These are phyloP conservation scores for Persicaria tinctoria DNA, from an alignment of 148 eudicot genomes.

Conservation along the genomic window DNA sequence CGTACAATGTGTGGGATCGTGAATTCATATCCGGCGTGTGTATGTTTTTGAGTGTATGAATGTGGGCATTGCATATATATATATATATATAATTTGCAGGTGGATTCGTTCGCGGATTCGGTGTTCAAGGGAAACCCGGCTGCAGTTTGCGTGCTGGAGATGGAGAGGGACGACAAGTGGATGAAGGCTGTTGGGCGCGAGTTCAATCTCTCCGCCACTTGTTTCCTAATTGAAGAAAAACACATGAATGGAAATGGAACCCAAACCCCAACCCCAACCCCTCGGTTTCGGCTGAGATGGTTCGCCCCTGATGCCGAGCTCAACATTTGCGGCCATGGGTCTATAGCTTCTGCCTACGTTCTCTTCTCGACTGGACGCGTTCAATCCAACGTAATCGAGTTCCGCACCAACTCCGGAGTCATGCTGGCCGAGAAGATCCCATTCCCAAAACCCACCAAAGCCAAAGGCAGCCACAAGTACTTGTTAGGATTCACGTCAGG, in stretches of 20 bases:
- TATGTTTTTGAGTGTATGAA: not conserved
- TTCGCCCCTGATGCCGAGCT: conserved; percentile 22
- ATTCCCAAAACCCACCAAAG: not conserved
- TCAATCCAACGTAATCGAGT: conserved; percentile 10
- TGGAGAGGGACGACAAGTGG: conserved; percentile 1
- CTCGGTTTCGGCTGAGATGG: conserved; percentile 21
- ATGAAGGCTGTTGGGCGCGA: conserved; percentile 9
- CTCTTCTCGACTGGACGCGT: conserved; percentile 18
- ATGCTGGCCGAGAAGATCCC: conserved; percentile 14
- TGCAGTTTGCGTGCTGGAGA: conserved; percentile 3
- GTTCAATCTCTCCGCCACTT: conserved; percentile 13
- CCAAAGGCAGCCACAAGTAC: not conserved
- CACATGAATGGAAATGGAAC: not conserved
- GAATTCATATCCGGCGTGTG: not conserved
- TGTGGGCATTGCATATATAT: not conserved
- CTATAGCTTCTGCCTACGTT: conserved; percentile 16
- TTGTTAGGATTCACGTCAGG: not conserved
- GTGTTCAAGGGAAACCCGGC: conserved; percentile 10
- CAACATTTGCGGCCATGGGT: conserved; percentile 26
- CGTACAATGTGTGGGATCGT: too few species aligned
- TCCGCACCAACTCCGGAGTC: conserved; percentile 18
- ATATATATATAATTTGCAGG: not conserved
- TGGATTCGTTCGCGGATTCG: conserved; percentile 10
- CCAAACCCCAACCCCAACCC: not conserved
- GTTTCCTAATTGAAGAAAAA: not conserved